Evolutionary conservation across 139 green algal genomes (phyloP).

Genomic region (Mesotaenium endlicherianum): DNA sequence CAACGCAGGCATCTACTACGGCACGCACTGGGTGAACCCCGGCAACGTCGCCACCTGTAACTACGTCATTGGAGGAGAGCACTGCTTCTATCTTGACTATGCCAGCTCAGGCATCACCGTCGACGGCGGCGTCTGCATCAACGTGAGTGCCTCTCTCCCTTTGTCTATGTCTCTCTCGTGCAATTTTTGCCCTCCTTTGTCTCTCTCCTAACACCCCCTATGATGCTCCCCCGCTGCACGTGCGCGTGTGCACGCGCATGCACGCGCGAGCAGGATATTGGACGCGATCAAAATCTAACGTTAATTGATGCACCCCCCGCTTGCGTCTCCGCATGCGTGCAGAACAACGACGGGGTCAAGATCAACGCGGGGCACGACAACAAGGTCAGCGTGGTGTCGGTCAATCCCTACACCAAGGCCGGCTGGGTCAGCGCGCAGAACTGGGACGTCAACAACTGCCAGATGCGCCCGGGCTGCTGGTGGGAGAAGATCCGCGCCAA

Average conservation of each 20-base stretch:
- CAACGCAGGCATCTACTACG: constrained; percentile 12
- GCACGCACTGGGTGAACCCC: constrained; percentile 11
- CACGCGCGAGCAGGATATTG: no score
- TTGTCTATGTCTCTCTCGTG: no score
- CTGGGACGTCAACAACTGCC: constrained; percentile 4
- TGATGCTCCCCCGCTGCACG: no score
- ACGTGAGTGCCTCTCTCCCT: not conserved
- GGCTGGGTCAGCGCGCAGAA: not conserved
- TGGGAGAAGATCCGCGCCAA: constrained; percentile 4
- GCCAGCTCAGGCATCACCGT: not conserved
- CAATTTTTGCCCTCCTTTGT: no score
- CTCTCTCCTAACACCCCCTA: no score
- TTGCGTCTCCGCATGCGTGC: no score
- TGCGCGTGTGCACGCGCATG: no score
- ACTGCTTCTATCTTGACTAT: constrained; percentile 8
- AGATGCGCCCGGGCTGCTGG: not conserved
- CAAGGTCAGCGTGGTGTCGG: not conserved
- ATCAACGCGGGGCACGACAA: not conserved
- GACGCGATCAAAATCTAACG: no score
- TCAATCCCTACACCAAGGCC: not conserved
- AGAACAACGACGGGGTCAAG: no score
- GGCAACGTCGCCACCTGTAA: not conserved
- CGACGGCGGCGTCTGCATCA: constrained; percentile 3
- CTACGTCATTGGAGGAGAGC: not conserved
- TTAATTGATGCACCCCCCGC: no score